Conservation (phyloP, 1,139 yeast genomes). For the Yamadazyma conglobata region DNA sequence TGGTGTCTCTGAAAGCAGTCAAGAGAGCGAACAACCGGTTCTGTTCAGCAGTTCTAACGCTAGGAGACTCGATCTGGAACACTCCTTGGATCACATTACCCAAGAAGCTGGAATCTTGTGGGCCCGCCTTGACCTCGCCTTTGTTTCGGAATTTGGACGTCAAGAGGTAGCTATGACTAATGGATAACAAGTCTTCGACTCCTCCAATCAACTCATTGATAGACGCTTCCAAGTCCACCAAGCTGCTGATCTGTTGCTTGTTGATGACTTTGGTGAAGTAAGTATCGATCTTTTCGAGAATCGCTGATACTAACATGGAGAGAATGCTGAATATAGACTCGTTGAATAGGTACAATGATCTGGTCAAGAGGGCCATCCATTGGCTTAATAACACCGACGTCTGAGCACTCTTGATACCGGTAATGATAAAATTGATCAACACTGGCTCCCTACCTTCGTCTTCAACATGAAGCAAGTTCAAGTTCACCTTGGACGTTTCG, state of each 20-base stretch:
- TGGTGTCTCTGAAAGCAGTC: conserved; percentile 61
- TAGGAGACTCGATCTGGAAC: conserved; percentile 73
- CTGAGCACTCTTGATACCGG: conserved; percentile 34
- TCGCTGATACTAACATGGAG: conserved; percentile 45
- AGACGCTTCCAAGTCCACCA: conserved; percentile 39
- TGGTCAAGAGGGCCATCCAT: conserved; percentile 45
- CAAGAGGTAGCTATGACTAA: conserved; percentile 57
- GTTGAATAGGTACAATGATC: conserved; percentile 45
- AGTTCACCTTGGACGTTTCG: conserved; percentile 25
- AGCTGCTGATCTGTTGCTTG: conserved; percentile 17
- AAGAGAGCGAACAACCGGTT: conserved; percentile 54
- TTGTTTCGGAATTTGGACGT: conserved; percentile 28
- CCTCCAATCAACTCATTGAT: conserved; percentile 59
- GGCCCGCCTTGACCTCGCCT: conserved; percentile 14
- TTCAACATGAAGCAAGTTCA: conserved; percentile 31
- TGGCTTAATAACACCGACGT: conserved; percentile 42
- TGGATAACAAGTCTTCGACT: conserved; percentile 57
- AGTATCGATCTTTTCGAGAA: conserved; percentile 43
- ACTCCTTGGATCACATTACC: conserved; percentile 85
- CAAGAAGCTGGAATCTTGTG: conserved; percentile 48
- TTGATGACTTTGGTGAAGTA: conserved; percentile 26
- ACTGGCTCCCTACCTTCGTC: conserved; percentile 32
- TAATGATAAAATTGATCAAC: conserved; percentile 32
- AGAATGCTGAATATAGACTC: conserved; percentile 52
- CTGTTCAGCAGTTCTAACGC: conserved; percentile 51